Evolutionary conservation across 2,329 filamentous ascomycete genomes (phyloP).

Genomic region (Epichloe aotearoae): DNA sequence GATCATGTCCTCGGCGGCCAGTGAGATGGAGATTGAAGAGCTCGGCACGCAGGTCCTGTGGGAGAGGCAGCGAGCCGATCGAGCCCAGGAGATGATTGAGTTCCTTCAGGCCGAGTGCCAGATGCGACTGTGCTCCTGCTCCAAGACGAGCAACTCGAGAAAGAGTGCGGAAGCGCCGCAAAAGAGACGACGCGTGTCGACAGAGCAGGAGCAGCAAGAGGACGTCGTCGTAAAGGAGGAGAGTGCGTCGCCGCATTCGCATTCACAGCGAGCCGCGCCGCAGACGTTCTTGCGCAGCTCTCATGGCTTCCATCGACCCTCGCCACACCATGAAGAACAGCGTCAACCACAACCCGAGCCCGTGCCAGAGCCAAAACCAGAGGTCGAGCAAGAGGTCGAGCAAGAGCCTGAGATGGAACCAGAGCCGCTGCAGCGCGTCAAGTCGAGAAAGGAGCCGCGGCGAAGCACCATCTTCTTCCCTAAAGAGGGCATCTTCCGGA

Average conservation of each 20-base stretch:
- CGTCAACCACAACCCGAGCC: neutral
- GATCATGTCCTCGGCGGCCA: constrained; percentile 40
- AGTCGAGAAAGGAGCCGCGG: constrained; percentile 27
- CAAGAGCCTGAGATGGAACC: constrained; percentile 11
- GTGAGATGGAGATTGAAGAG: constrained; percentile 46
- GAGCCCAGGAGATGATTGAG: constrained; percentile 59
- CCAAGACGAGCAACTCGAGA: constrained; percentile 19
- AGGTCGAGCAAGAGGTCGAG: constrained; percentile 12
- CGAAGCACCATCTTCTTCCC: constrained; percentile 46
- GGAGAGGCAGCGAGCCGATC: constrained; percentile 51
- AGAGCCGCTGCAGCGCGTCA: constrained; percentile 8
- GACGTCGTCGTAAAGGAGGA: constrained; percentile 8
- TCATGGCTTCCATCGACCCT: neutral
- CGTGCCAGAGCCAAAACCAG: neutral
- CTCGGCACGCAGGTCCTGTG: constrained; percentile 38
- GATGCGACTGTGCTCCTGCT: constrained; percentile 52
- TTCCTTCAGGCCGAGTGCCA: constrained; percentile 66
- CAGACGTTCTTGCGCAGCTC: neutral
- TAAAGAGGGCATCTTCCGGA: constrained; percentile 49
- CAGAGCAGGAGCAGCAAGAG: neutral
- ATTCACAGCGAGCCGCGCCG: constrained; percentile 8
- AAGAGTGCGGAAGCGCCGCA: constrained; percentile 9
- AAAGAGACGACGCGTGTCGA: constrained; percentile 9
- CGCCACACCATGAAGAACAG: neutral
- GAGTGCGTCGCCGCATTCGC: constrained; percentile 19